Evolutionary conservation across 2,329 filamentous ascomycete species (phyloP), one percentile per base, ranked within the genome.

Genomic region (Fusarium marasasianum): DNA sequence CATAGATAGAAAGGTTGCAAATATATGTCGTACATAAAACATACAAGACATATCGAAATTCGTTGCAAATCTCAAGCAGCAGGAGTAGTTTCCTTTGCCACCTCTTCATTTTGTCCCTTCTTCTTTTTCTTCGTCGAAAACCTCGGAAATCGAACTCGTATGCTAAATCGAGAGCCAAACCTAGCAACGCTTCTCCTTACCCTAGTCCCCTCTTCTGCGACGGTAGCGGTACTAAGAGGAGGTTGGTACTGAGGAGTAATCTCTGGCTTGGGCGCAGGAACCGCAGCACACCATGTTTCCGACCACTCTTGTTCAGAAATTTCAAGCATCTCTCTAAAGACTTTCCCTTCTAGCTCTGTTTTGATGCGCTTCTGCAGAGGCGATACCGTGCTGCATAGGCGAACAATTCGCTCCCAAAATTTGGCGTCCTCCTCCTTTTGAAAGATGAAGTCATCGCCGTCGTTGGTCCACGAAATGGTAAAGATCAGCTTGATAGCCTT

Each of bases 1-100:
- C 64, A 24, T 76, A 71, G 54, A 51, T 20, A 37, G n/a, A 6
- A 51, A 35, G 12, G 3, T 11, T n/a, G 9, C 6, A 20, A 4
- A 26, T 8, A 13, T 8, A 53, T 22, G 3, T 9, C 3, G 18
- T 9, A 29, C 6, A 18, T 29, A 8, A 14, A 3, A 0, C 0
- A 13, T n/a, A 7, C 1, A 9, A 40, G 17, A 24, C 7, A 10
- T 24, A 29, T 18, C 8, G 11, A 8, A 17, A 18, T 29, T n/a
- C 2, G 5, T 9, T 22, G 9, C 9, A 22, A n/a, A 4, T 6
- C 10, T 31, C 11, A 31, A 29, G 35, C 37, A 40, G 6, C 24
- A n/a, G 35, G 9, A 18, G 15, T 6, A 14, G 4, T 12, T 18
- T 41, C 20, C 8, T 41, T 31, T 8, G 12, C 22, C 5, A 17